Evolutionary conservation across 148 eudicot genomes (phyloP), one percentile per base, ranked within the genome.

Genomic region (Cornus controversa): DNA sequence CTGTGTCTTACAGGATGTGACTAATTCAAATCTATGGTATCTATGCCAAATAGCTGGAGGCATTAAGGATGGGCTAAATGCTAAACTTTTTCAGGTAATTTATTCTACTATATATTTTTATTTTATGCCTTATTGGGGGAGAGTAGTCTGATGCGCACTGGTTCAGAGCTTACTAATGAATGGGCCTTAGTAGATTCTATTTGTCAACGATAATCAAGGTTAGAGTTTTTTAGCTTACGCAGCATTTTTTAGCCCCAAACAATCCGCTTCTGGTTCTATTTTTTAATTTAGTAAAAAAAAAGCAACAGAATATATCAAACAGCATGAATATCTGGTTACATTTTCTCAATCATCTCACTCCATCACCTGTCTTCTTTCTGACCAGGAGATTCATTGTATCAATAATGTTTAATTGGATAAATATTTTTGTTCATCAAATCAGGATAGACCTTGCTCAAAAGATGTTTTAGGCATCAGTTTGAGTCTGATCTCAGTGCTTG

Each of bases 21-120:
- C 97, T 37, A 94, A 92, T 85, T 84, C 97, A 65, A 97, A 95
- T 60, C 86, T 94, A 80, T 86, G 84, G 89, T 91, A 92, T 86
- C 85, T 94, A 58, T 92, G 97, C 85, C 92, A 92, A 89, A 84
- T 85, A 72, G 94, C 97, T 18, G 92, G 84, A 60, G 93, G 88
- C 79, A 79, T 92, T 71, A 88, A 86, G 78, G 90, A 87, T 78
- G 97, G 90, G 62, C 76, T 80, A 70, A 85, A 69, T 85, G 71
- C 86, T 75, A 86, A 82, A 73, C 37, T 76, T 79, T 72, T 88
- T 64, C 84, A 88, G 97, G 98, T 89, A 23, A 74, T 86, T 62
- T 36, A 31, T 23, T 74, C 18, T 66, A 24, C 23, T 36, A 24
- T 26, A 58, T 77, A 65, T 29, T 66, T 50, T 16, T 31, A 18